These are phyloP conservation scores for Przewalskia tangutica DNA, from an alignment of 257 asterid genomes.

Conservation along the genomic window DNA sequence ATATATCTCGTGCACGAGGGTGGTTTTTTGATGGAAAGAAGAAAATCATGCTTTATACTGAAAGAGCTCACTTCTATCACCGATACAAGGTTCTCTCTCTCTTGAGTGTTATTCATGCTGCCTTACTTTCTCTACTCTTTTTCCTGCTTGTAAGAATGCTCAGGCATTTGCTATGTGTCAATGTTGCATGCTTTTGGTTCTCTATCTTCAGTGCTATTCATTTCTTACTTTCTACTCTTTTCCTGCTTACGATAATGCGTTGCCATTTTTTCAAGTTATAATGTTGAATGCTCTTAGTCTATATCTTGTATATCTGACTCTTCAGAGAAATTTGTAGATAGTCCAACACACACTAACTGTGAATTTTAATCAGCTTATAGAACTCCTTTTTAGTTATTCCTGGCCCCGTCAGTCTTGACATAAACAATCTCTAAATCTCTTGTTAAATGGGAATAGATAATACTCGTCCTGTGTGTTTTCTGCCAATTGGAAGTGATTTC, in stretches of 20 bases:
- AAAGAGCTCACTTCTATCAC: conserved; percentile 95
- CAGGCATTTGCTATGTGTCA: neutral
- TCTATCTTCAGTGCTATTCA: neutral
- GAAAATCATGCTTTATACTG: conserved; percentile 86
- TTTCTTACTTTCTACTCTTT: too few relatives aligned
- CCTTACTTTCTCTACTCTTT: neutral
- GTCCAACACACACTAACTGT: neutral
- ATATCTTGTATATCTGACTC: neutral
- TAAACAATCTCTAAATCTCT: neutral
- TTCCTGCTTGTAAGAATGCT: neutral
- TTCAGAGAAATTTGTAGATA: neutral
- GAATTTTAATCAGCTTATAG: neutral
- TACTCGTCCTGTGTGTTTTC: neutral
- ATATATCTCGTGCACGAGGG: conserved; percentile 80
- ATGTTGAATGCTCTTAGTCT: neutral
- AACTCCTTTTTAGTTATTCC: neutral
- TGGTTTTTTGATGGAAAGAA: conserved; percentile 71
- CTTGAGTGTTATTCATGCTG: neutral
- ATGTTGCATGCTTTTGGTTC: neutral
- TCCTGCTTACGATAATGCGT: too few relatives aligned
- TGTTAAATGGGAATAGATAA: neutral
- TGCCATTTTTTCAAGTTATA: too few relatives aligned
- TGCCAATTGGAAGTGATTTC: neutral
- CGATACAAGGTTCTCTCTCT: conserved; percentile 71
- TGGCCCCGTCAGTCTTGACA: neutral